phyloP scores from a whole-genome alignment of 2,329 filamentous ascomycete genomes.

The Scedosporium aurantiacum region DNA sequence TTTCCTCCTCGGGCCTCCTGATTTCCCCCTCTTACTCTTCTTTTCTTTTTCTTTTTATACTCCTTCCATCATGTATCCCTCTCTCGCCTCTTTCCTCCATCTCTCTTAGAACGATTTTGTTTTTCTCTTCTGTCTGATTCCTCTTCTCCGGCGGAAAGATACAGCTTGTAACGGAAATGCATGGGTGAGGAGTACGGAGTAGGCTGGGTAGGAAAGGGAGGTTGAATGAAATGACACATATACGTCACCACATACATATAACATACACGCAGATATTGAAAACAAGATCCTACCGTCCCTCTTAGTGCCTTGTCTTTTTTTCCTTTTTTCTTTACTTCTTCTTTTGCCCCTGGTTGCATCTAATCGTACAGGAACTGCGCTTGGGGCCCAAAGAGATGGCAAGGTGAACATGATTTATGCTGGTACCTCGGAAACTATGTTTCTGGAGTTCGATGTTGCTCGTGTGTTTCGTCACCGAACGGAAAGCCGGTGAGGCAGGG shows the following conservation, averaged over 20 bases:
- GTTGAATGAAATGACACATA: neutral
- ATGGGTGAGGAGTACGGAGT: slow-evolving; percentile 7
- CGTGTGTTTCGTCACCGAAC: no score
- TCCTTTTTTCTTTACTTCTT: no score
- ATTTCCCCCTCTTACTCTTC: neutral
- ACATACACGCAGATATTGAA: neutral
- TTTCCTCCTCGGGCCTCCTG: neutral
- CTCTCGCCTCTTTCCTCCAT: neutral
- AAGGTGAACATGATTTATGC: no score
- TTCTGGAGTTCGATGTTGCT: no score
- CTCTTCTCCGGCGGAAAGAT: neutral
- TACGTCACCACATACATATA: neutral
- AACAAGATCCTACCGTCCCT: no score
- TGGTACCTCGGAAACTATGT: no score
- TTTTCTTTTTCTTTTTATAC: neutral
- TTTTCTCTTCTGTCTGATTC: neutral
- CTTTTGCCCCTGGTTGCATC: no score
- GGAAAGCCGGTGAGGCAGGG: no score
- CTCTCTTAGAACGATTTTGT: neutral
- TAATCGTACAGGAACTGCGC: no score
- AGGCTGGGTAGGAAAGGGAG: neutral
- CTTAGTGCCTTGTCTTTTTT: no score
- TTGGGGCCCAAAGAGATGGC: no score
- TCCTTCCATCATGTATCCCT: neutral
- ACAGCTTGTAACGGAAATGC: slow-evolving; percentile 6